Base-by-base conservation (phyloP, 208 protist genomes). In the Herpetomonas samuelpessoai region DNA sequence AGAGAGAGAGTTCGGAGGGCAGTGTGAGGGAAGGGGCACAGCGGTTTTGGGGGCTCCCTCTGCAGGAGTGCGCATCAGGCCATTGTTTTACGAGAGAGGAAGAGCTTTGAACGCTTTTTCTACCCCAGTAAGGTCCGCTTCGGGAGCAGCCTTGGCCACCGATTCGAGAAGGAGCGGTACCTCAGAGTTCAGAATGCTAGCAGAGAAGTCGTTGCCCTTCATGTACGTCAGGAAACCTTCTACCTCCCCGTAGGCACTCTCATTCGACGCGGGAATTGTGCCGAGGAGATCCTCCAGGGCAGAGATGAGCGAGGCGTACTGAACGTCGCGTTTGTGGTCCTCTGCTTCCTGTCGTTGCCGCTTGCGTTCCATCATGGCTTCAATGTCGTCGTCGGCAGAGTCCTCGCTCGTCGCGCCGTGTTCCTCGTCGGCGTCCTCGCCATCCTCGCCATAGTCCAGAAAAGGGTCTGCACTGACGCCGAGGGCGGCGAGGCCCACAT, bases 221-320 rank as follows among this genome's bases (percentile, higher is more conserved):
- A 92, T 45, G 38, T 89, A 91, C 22, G 77, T 71, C 9, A 95
- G 48, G 26, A 83, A 90, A 25, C 85, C 85, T 35, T 82, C 56
- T 10, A 95, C 79, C 1, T 71, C 68, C 2, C 77, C 80, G 24
- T 78, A 81, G 21, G 71, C 67, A 19, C 77, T 74, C 0, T 79
- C 63, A 12, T 68, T 54, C 63, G 68, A 71, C 1, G 35, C 35
- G 35, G 81, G 76, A 6, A 90, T 46, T 2, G 52, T 39, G 25
- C 57, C 38, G 0, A 85, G 30, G 22, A 88, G n/a, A 7, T 68
- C 55, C 30, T 74, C 62, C 19, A 93, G 44, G 2, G 81, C 74
- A 0, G 62, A 44, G n/a, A 65, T 41, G 6, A 65, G 60, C 3
- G 60, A 50, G 27, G 47, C 60, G 26, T 39, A 51, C 60, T 65